Percentiles rank a stretch among this genome's conserved stretches.
These are phyloP conservation scores for Alternaria hordeiaustralica DNA, from an alignment of 2,329 filamentous ascomycete species.

Conservation along the genomic window DNA sequence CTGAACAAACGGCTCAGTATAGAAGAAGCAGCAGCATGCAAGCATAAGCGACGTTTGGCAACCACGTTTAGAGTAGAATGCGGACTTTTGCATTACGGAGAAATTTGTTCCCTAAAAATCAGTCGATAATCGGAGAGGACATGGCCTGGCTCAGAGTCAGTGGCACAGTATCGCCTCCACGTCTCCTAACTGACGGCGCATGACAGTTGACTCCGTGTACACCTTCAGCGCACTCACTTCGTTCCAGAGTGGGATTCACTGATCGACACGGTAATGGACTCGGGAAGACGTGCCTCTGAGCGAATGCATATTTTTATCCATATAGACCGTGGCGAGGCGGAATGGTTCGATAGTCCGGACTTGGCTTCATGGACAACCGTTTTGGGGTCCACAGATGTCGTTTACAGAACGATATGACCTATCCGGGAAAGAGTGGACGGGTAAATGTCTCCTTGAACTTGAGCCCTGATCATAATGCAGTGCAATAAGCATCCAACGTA, in stretches of 20 bases:
- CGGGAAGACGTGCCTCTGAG: neutral
- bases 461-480: conserved; percentile 7
- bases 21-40: neutral
- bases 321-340: neutral
- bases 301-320: neutral
- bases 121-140: neutral
- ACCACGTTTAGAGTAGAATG: neutral
- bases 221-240: neutral
- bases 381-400: neutral
- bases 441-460: neutral
- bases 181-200: neutral
- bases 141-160: neutral
- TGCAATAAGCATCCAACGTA: neutral
- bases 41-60: neutral
- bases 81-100: neutral
- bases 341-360: neutral
- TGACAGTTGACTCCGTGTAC: neutral
- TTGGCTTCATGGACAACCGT: neutral
- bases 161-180: neutral
- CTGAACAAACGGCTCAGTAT: neutral
- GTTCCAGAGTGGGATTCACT: neutral
- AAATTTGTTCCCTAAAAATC: neutral
- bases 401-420: neutral
- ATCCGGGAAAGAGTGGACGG: neutral
- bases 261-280: neutral